Percentiles rank a stretch among this genome's conserved stretches.
Conservation (phyloP, 768 basidiomycete species). For the Termitomyces eurrhizus region DNA sequence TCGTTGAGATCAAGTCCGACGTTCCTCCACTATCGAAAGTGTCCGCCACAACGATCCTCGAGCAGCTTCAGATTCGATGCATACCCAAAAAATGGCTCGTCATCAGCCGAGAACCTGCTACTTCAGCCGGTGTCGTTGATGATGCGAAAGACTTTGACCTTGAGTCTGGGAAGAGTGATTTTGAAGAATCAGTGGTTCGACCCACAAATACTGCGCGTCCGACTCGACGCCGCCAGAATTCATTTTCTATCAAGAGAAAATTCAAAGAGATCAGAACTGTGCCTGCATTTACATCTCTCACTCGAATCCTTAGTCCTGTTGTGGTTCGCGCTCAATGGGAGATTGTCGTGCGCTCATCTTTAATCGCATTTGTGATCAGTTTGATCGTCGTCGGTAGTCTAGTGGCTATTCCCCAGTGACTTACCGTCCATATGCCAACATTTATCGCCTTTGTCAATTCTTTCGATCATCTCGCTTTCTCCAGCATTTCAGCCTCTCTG, state of each 20-base stretch:
- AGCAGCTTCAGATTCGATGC: conserved; percentile 40
- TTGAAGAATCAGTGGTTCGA: conserved; percentile 3
- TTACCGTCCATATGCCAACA: not conserved
- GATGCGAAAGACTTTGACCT: not conserved
- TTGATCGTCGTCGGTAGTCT: conserved; percentile 38
- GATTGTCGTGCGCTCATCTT: conserved; percentile 61
- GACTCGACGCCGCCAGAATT: conserved; percentile 12
- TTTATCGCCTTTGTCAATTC: not conserved
- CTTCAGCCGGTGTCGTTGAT: not conserved
- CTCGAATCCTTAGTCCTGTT: conserved; percentile 62
- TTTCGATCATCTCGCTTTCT: not conserved
- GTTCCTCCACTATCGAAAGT: conserved; percentile 17
- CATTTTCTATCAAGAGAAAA: conserved; percentile 22
- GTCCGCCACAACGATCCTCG: conserved; percentile 30
- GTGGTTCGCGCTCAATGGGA: conserved; percentile 85
- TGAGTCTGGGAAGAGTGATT: conserved; percentile 5
- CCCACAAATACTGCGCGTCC: conserved; percentile 3
- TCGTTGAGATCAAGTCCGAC: conserved; percentile 20
- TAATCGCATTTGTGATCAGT: conserved; percentile 41
- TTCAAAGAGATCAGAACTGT: conserved; percentile 49
- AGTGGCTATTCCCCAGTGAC: conserved; percentile 25
- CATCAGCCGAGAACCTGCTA: conserved; percentile 1
- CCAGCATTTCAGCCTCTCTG: not conserved
- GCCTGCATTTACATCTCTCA: conserved; percentile 72
- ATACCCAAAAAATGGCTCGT: conserved; percentile 35